phyloP scores from a whole-genome alignment of 1,284 basidiomycete species.

The Ganoderma meredithae region DNA sequence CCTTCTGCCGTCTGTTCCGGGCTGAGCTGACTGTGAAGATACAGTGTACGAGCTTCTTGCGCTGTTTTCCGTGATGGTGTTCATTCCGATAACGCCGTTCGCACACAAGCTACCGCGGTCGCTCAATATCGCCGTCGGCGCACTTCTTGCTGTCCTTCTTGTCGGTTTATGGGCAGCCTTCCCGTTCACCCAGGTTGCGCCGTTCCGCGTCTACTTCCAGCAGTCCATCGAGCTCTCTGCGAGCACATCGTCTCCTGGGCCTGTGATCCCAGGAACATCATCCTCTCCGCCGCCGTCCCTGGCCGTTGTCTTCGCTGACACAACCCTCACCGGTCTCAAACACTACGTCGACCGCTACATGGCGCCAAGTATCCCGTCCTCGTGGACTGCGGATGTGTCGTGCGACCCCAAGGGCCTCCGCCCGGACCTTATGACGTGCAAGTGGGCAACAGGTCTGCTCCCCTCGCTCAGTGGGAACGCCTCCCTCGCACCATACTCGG shows the following conservation, averaged over 20 bases:
- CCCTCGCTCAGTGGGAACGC: slow-evolving; percentile 43
- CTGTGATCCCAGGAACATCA: slow-evolving; percentile 6
- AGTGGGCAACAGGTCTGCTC: slow-evolving; percentile 39
- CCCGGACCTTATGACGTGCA: slow-evolving; percentile 48
- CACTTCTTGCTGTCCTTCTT: slow-evolving; percentile 54
- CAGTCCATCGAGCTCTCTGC: slow-evolving; percentile 58
- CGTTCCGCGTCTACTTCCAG: slow-evolving; percentile 74
- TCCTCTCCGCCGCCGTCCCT: neutral
- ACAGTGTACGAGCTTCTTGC: slow-evolving; percentile 62
- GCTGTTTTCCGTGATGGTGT: slow-evolving; percentile 54
- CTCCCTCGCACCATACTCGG: neutral
- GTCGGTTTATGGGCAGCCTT: slow-evolving; percentile 56
- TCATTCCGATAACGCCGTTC: slow-evolving; percentile 71
- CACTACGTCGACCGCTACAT: slow-evolving; percentile 52
- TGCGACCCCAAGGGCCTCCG: slow-evolving; percentile 31
- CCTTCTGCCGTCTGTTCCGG: neutral
- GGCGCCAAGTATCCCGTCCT: slow-evolving; percentile 62
- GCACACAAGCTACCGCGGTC: slow-evolving; percentile 58
- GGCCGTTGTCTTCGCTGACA: slow-evolving; percentile 38
- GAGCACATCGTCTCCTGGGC: slow-evolving; percentile 7
- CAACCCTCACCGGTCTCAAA: slow-evolving; percentile 56
- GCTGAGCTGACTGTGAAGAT: neutral
- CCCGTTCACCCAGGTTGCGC: slow-evolving; percentile 67
- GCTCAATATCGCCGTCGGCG: slow-evolving; percentile 50
- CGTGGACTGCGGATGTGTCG: slow-evolving; percentile 41